A percentile compares a stretch with the other conserved stretches of the same genome.
Evolutionary conservation across 345 rosid genomes (phyloP).

Genomic region (Boechera stricta): DNA sequence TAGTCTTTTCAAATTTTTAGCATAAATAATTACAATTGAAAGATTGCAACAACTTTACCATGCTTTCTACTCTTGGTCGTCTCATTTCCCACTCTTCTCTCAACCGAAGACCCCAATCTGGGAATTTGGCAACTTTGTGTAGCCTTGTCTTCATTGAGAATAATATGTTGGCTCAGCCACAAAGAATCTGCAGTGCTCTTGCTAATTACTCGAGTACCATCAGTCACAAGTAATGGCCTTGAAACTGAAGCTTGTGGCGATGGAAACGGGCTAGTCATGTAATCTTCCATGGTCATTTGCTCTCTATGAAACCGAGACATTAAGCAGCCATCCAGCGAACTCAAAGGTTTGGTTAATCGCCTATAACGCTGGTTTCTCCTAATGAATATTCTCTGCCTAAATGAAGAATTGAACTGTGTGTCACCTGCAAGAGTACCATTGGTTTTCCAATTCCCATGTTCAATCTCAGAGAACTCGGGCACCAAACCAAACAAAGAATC

Average conservation of each 20-base stretch:
- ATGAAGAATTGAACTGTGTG: slow-evolving; percentile 34
- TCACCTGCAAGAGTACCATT: slow-evolving; percentile 26
- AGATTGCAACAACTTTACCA: slow-evolving; percentile 33
- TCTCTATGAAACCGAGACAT: slow-evolving; percentile 71
- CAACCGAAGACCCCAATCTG: slow-evolving; percentile 10
- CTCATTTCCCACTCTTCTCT: slow-evolving; percentile 26
- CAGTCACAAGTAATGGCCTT: slow-evolving; percentile 74
- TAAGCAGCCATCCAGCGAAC: slow-evolving; percentile 77
- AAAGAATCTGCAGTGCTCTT: slow-evolving; percentile 48
- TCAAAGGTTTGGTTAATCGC: slow-evolving; percentile 57
- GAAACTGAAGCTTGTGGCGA: slow-evolving; percentile 50
- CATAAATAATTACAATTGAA: not conserved
- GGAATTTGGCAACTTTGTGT: not conserved
- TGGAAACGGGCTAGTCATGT: slow-evolving; percentile 52
- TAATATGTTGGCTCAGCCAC: slow-evolving; percentile 28
- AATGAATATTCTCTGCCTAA: slow-evolving; percentile 50
- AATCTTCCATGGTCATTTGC: slow-evolving; percentile 56
- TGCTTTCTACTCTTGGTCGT: slow-evolving; percentile 44
- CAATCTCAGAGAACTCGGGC: slow-evolving; percentile 32
- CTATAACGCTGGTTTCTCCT: slow-evolving; percentile 49
- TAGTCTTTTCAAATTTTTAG: not conserved
- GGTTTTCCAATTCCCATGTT: slow-evolving; percentile 17
- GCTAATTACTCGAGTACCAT: slow-evolving; percentile 66
- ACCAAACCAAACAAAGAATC: slow-evolving; percentile 42
- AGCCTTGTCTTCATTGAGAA: slow-evolving; percentile 32